Evolutionary conservation across 2,329 filamentous ascomycete species (phyloP), one percentile per base, ranked within the genome.

Genomic region (Neopestalotiopsis sp.): DNA sequence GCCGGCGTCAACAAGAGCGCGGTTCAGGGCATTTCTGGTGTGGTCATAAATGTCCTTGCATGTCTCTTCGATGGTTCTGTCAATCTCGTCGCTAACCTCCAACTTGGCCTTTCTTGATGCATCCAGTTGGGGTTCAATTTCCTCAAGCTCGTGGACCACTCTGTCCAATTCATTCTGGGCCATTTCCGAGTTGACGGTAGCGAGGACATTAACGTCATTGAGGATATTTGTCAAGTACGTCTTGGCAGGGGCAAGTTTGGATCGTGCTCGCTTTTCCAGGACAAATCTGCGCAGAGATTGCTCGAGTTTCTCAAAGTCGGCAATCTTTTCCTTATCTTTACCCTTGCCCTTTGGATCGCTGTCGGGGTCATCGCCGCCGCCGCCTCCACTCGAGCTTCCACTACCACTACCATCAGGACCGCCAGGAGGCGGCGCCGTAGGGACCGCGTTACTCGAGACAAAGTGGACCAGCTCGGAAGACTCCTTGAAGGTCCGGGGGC

Each of bases 181-280:
- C 34, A 98, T 92, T 72, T 97, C 94, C 32, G 91, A 87, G 79
- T 99, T 99, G 74, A 97, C 94, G 0, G 87, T 90, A 5, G 95
- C 95, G 57, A 99, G 86, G 4, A 90, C 91, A 76, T 94, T 86
- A 69, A 99, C 86, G 76, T 99, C 96, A 74, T 94, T 92, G 42
- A 99, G 87, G 32, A 98, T 92, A 79, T 99, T 99, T 75, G 97
- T 85, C 1, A 99, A 89, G 77, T 99, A 99, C 1, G 95, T 98
- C 81, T 94, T 95, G 6, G 96, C 96, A 5, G 96, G 96, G 1
- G 96, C 95, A 70, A 99, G 88, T 83, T 99, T 99, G 9, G 96
- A 98, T 38, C 94, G 90, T 62, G 96, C 94, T 68, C 96, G 90
- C 85, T 98, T 98, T 79, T 99, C 96, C 32, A 99, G 86, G 7